Percentiles rank a stretch among this genome's conserved stretches.
Evolutionary conservation across 2,329 filamentous ascomycete species (phyloP).

Genomic region (Xenoacremonium recifei): DNA sequence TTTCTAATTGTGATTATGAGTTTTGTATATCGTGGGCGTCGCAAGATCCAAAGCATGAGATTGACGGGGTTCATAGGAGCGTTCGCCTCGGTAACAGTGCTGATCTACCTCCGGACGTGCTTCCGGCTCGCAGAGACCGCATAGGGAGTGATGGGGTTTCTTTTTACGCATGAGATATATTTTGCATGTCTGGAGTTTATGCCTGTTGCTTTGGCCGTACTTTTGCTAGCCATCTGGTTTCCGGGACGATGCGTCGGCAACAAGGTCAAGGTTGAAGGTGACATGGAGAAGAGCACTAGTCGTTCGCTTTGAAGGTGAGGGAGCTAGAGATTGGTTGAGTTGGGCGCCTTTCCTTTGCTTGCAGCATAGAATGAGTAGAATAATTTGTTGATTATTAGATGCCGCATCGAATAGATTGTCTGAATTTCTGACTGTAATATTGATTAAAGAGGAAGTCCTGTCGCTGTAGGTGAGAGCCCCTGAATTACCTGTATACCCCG

Average conservation of each 20-base stretch:
- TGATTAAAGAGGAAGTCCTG: too few relatives aligned
- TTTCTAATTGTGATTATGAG: slow-evolving; percentile 43
- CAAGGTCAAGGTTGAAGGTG: slow-evolving; percentile 16
- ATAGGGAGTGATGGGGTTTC: slow-evolving; percentile 42
- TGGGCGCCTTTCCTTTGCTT: too few relatives aligned
- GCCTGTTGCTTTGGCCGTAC: slow-evolving; percentile 49
- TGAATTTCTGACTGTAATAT: too few relatives aligned
- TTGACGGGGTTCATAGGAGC: slow-evolving; percentile 39
- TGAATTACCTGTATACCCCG: too few relatives aligned
- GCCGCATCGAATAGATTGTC: too few relatives aligned
- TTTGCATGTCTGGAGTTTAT: slow-evolving; percentile 55
- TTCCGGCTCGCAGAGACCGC: slow-evolving; percentile 56
- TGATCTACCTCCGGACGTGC: slow-evolving; percentile 51
- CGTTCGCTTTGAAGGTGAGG: too few relatives aligned
- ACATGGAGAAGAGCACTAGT: slow-evolving; percentile 20
- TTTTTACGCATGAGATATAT: slow-evolving; percentile 50
- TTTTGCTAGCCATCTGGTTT: slow-evolving; percentile 37
- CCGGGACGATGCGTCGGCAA: slow-evolving; percentile 29
- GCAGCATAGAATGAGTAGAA: too few relatives aligned
- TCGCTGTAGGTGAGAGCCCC: too few relatives aligned
- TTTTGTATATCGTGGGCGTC: slow-evolving; percentile 39
- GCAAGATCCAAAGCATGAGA: slow-evolving; percentile 25
- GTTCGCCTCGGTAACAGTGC: slow-evolving; percentile 43
- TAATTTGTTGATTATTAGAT: too few relatives aligned
- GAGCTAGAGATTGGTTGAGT: too few relatives aligned